Percentiles rank a stretch among this genome's conserved stretches.
These are phyloP conservation scores for Zoysia pacifica DNA, from an alignment of 176 grass and related monocot species.

Conservation along the genomic window DNA sequence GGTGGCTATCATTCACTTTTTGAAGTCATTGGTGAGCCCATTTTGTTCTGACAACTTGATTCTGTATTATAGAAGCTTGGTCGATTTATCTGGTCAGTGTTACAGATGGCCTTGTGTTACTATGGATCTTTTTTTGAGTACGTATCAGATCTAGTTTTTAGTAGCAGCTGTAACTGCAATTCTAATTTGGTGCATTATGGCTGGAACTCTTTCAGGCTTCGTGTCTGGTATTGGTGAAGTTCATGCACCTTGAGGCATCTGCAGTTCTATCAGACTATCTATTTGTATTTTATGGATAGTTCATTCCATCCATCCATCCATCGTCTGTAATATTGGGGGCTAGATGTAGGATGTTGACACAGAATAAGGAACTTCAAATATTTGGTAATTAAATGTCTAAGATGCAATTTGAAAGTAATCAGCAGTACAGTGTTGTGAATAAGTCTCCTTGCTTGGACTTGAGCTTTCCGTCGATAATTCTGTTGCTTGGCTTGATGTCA, in stretches of 20 bases:
- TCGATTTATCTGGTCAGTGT: neutral
- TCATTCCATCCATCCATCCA: too few relatives aligned
- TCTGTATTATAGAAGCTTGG: neutral
- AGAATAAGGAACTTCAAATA: slow-evolving; percentile 17
- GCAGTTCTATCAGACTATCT: too few relatives aligned
- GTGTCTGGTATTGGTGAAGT: slow-evolving; percentile 20
- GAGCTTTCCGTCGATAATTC: too few relatives aligned
- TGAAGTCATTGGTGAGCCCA: neutral
- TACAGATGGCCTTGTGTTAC: neutral
- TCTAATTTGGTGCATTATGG: neutral
- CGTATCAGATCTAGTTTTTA: neutral
- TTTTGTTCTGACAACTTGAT: neutral
- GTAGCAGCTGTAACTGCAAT: neutral
- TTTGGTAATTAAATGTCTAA: neutral
- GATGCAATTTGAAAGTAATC: neutral
- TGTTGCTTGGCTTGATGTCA: too few relatives aligned
- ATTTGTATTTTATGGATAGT: neutral
- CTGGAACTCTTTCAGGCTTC: slow-evolving; percentile 25
- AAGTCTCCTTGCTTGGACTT: neutral
- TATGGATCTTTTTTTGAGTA: neutral
- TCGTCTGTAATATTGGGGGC: neutral
- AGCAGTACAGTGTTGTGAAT: slow-evolving; percentile 7
- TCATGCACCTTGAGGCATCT: neutral
- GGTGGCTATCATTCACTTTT: neutral
- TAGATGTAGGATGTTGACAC: neutral